Percentiles rank a stretch among this genome's conserved stretches.
These are phyloP conservation scores for Mucor sp. DNA, from an alignment of 371 early-diverging fungal genomes.

Conservation along the genomic window DNA sequence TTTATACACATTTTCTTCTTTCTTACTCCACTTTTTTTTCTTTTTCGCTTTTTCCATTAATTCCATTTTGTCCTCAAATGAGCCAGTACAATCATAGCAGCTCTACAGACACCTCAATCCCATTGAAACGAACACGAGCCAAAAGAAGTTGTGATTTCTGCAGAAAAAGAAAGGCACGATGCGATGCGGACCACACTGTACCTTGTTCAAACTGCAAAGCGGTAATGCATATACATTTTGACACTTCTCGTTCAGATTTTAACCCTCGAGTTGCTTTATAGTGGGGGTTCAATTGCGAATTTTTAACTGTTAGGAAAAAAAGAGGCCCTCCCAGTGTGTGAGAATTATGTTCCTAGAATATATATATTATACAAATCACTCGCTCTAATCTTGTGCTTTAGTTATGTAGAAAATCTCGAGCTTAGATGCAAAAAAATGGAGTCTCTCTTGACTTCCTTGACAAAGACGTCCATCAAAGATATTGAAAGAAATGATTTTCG, in stretches of 20 bases:
- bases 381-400: constrained; percentile 7
- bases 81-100: constrained; percentile 8
- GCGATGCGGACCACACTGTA: constrained; percentile 50
- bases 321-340: constrained; percentile 56
- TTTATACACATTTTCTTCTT: constrained; percentile 18
- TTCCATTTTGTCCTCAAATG: neutral
- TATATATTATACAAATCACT: neutral
- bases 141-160: constrained; percentile 60
- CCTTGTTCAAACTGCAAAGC: constrained; percentile 57
- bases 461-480: constrained; percentile 42
- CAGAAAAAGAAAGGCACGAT: constrained; percentile 50
- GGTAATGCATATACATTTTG: constrained; percentile 23
- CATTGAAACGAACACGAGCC: constrained; percentile 50
- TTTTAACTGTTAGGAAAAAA: constrained; percentile 48
- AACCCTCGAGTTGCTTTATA: constrained; percentile 13
- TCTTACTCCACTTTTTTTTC: constrained; percentile 6
- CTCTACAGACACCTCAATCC: constrained; percentile 11
- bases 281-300: constrained; percentile 56
- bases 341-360: constrained; percentile 8
- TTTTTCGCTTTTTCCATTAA: constrained; percentile 11
- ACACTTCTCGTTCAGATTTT: neutral
- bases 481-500: constrained; percentile 41
- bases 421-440: constrained; percentile 53
- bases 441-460: constrained; percentile 33
- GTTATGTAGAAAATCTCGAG: constrained; percentile 51